Conservation (phyloP, 495 filamentous ascomycete species). For the Achaetomiella virescens region DNA sequence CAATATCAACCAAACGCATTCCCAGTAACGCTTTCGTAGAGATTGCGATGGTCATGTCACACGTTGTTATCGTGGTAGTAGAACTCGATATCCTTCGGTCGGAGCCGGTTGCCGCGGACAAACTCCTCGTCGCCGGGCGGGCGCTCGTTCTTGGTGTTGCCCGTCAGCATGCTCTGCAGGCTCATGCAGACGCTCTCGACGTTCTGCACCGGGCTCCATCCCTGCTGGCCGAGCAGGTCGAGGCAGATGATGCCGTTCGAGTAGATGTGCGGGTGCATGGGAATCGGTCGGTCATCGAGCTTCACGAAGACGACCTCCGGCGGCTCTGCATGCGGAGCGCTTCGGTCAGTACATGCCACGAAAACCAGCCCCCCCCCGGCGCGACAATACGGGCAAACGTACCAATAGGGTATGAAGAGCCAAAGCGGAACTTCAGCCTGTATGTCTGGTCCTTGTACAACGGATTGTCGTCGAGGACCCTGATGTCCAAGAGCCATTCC, state of each 20-base stretch:
- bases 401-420: slow-evolving; percentile 85
- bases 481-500: slow-evolving; percentile 91
- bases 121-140: slow-evolving; percentile 84
- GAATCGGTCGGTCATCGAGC: slow-evolving; percentile 63
- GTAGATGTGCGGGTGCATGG: slow-evolving; percentile 96
- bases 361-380: neutral
- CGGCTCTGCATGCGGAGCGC: slow-evolving; percentile 51
- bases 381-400: slow-evolving; percentile 16
- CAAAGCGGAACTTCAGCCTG: slow-evolving; percentile 82
- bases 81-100: slow-evolving; percentile 82
- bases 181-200: slow-evolving; percentile 97
- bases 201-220: slow-evolving; percentile 95
- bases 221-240: slow-evolving; percentile 77
- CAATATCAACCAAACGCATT: neutral
- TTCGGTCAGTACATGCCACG: neutral
- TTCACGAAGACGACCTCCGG: slow-evolving; percentile 87
- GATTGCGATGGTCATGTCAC: slow-evolving; percentile 30
- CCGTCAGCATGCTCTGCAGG: slow-evolving; percentile 95
- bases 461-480: slow-evolving; percentile 85
- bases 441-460: slow-evolving; percentile 77
- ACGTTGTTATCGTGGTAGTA: slow-evolving; percentile 83
- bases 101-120: slow-evolving; percentile 64
- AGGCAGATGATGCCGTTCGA: slow-evolving; percentile 98
- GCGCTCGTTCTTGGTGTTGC: slow-evolving; percentile 82
- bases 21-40: neutral